Conservation (phyloP, 495 filamentous ascomycete species). For the Jackrogersella minutella region DNA sequence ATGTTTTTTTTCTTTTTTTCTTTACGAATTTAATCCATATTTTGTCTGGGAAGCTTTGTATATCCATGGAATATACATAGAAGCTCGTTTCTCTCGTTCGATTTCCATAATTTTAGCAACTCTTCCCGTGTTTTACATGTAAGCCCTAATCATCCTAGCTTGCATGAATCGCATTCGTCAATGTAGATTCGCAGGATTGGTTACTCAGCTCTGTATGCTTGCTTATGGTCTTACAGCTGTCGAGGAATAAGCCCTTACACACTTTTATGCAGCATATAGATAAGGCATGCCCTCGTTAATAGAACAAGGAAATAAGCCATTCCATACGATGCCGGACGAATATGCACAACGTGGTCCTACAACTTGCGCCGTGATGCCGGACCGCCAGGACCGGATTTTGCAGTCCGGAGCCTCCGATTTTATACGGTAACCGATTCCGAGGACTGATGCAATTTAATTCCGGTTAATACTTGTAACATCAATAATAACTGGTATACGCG, state of each 20-base stretch:
- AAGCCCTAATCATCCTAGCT: not conserved
- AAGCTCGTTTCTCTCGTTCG: not conserved
- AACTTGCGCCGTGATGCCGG: constrained; percentile 19
- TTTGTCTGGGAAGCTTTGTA: not conserved
- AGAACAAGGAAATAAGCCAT: not conserved
- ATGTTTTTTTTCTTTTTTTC: not conserved
- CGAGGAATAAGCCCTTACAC: not conserved
- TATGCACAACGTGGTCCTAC: not conserved
- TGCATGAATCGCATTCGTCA: constrained; percentile 4
- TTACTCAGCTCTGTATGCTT: constrained; percentile 3
- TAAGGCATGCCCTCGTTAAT: not conserved
- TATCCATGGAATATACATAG: not conserved
- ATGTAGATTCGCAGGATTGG: constrained; percentile 2
- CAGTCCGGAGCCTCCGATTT: constrained; percentile 19
- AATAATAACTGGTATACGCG: not conserved
- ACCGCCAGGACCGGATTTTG: not conserved
- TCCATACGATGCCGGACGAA: not conserved
- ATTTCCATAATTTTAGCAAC: constrained; percentile 6
- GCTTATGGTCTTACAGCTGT: not conserved
- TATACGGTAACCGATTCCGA: not conserved
- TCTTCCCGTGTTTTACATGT: constrained; percentile 3
- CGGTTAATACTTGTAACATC: not conserved
- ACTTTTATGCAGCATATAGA: too few relatives aligned
- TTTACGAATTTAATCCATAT: not conserved
- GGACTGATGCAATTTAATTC: not conserved